Evolutionary conservation across 441 rosid species (phyloP).

Genomic region (Jatropha podagrica): DNA sequence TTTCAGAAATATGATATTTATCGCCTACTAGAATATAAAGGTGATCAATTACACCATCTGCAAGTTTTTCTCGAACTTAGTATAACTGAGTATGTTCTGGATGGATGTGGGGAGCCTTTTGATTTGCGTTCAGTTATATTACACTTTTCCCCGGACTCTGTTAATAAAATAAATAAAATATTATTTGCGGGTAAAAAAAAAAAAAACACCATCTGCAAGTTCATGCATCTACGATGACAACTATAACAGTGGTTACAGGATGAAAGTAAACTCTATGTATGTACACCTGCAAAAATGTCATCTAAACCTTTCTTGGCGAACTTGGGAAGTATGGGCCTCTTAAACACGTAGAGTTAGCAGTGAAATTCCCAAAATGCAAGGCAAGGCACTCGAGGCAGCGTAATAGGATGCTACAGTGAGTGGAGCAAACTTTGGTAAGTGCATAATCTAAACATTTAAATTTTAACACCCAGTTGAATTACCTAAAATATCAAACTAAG

Average conservation of each 20-base stretch:
- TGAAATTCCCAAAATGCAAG: constrained; percentile 77
- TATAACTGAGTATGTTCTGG: too few relatives aligned
- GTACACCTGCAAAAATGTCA: constrained; percentile 37
- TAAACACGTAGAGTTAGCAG: constrained; percentile 72
- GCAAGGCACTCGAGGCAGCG: constrained; percentile 85
- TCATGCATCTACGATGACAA: neutral
- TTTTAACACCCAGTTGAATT: constrained; percentile 3
- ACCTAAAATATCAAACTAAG: neutral
- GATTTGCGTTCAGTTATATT: too few relatives aligned
- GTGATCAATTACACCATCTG: too few relatives aligned
- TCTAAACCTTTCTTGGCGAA: constrained; percentile 44
- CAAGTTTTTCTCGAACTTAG: too few relatives aligned
- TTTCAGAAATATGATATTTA: neutral
- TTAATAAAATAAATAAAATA: too few relatives aligned
- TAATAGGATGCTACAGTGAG: constrained; percentile 80
- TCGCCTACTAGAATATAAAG: neutral
- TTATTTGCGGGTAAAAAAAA: too few relatives aligned
- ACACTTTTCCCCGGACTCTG: too few relatives aligned
- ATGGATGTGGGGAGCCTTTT: too few relatives aligned
- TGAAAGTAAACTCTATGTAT: constrained; percentile 20
- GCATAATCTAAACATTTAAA: constrained; percentile 58
- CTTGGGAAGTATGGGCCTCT: constrained; percentile 48
- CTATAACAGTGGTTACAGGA: constrained; percentile 21
- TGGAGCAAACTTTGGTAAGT: constrained; percentile 74
- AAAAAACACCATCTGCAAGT: neutral